Evolutionary conservation across 768 basidiomycete genomes (phyloP).

Genomic region (Suillus ampliporus): DNA sequence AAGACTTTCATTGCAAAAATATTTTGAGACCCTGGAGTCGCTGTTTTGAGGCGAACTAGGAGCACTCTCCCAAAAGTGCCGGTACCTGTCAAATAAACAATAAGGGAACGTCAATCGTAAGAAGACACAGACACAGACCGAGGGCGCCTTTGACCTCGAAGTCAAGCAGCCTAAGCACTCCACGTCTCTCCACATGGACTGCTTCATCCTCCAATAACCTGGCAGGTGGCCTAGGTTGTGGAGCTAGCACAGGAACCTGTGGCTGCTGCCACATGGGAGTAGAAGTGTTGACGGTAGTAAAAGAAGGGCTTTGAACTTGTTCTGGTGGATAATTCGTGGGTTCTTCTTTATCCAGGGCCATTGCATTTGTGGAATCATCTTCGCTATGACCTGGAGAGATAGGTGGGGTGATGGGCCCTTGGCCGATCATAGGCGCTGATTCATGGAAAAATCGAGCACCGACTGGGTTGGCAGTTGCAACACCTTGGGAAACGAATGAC

Average conservation of each 20-base stretch:
- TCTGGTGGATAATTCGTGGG: constrained; percentile 14
- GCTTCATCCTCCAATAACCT: constrained; percentile 73
- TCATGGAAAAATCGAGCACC: constrained; percentile 37
- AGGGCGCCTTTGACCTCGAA: constrained; percentile 83
- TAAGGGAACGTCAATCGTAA: constrained; percentile 12
- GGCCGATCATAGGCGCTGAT: constrained; percentile 50
- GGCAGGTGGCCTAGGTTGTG: constrained; percentile 40
- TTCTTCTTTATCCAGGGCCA: constrained; percentile 22
- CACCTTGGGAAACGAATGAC: constrained; percentile 17
- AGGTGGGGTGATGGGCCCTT: constrained; percentile 75
- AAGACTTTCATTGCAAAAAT: constrained; percentile 91
- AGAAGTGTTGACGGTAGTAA: constrained; percentile 11
- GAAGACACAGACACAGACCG: constrained; percentile 48
- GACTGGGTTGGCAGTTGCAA: constrained; percentile 10
- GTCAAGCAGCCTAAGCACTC: constrained; percentile 68
- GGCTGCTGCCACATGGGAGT: constrained; percentile 20
- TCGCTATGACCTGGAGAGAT: constrained; percentile 64
- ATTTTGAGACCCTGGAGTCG: constrained; percentile 46
- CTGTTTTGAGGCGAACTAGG: constrained; percentile 76
- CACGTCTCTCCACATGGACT: constrained; percentile 62
- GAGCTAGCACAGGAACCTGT: constrained; percentile 7
- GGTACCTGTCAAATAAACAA: constrained; percentile 62
- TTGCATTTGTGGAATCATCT: constrained; percentile 28
- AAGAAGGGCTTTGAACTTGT: constrained; percentile 13
- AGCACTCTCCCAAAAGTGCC: constrained; percentile 96